Evolutionary conservation across 371 early-diverging fungal genomes (phyloP), one percentile per base, ranked within the genome.

Genomic region (Mortierella sp.): DNA sequence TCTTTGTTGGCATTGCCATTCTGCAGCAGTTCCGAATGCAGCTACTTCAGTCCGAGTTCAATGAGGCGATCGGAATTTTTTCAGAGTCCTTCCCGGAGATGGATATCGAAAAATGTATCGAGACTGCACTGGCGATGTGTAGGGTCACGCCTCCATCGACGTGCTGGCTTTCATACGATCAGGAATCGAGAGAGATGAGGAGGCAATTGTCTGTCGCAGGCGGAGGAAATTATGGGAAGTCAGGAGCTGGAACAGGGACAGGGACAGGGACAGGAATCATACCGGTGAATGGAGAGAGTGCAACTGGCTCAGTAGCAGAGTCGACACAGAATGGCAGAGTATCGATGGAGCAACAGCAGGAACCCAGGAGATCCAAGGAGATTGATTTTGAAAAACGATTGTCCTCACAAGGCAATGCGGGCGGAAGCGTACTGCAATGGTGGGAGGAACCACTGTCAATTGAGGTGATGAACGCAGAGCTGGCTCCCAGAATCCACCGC

Each of bases 1-100:
- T 92, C 5, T 92, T 91, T 75, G 83, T 88, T 7, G 94, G 91
- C 0, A 83, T 90, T 48, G 84, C 91, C 12, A 92, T 94, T 28
- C 51, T 93, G 44, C 82, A 86, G 3, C 92, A 91, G 54, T 82
- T 91, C 19, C 84, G 90, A 11, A 83, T 82, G 39, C 72, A 79
- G 0, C 58, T 92, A 3, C 72, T 92, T 12, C 63, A 65, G 2
- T 84, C 84, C 28, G 92, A 89, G 49, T 90, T 91, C 78, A 90
- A 89, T 51, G 90, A 87, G 23, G 88, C 87, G 34, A 85, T 87
- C 44, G 76, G 80, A 6, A 61, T 89, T 41, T 89, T 91, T 71
- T 84, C 90, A 4, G 91, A 87, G 54, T 81, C 84, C 5, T 88
- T 91, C 44, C 89, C 90, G 2, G 90, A 87, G 58, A 84, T 92